Evolutionary conservation across 345 rosid genomes (phyloP).

Genomic region (Rhizophora mangle): DNA sequence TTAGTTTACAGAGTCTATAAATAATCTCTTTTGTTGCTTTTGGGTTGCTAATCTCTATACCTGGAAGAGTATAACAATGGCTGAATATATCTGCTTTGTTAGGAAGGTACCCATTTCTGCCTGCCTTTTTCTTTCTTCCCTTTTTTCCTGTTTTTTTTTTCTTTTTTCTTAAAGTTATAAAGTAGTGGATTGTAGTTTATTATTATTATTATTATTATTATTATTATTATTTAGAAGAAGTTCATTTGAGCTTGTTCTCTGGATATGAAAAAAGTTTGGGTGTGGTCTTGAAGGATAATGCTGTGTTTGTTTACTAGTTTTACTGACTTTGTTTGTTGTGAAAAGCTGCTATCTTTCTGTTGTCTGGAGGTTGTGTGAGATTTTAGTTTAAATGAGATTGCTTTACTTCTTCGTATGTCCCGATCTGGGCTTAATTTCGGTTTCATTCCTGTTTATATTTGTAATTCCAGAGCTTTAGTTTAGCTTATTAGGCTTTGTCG

Average conservation of each 20-base stretch:
- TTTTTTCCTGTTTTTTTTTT: neutral
- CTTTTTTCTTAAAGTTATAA: neutral
- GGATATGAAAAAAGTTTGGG: neutral
- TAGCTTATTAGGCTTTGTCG: neutral
- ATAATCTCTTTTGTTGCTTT: neutral
- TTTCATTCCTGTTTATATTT: neutral
- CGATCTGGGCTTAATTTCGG: slow-evolving; percentile 17
- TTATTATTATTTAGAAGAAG: neutral
- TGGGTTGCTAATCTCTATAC: slow-evolving; percentile 1
- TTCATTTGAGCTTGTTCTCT: slow-evolving; percentile 1
- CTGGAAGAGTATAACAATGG: slow-evolving; percentile 50
- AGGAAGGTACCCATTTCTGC: slow-evolving; percentile 44
- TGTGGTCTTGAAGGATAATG: neutral
- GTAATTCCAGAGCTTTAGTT: slow-evolving; percentile 1
- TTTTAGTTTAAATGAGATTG: neutral
- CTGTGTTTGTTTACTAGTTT: neutral
- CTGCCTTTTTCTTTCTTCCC: neutral
- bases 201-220: slow-evolving; percentile 5
- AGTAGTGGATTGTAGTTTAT: neutral
- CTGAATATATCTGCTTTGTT: slow-evolving; percentile 51
- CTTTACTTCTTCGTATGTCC: slow-evolving; percentile 6
- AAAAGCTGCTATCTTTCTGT: neutral
- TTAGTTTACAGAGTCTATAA: neutral
- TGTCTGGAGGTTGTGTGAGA: slow-evolving; percentile 6
- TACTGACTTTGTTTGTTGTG: neutral